Conservation (phyloP, 106 monocot species). For the Allium cepa region DNA sequence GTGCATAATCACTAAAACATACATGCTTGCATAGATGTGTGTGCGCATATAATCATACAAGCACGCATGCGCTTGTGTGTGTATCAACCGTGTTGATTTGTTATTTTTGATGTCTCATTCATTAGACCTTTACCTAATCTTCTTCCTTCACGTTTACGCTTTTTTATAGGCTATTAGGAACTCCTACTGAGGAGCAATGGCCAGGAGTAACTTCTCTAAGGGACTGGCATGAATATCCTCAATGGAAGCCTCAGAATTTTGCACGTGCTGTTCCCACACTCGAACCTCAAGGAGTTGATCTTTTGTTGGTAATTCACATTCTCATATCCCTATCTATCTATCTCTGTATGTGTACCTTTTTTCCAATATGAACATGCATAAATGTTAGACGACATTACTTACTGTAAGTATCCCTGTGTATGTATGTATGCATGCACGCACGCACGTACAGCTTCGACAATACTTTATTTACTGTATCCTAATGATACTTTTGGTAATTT, state of each 20-base stretch:
- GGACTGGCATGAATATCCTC: conserved; percentile 97
- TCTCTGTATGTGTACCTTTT: too few species aligned
- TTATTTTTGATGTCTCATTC: not conserved
- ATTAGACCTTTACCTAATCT: not conserved
- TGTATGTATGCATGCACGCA: not conserved
- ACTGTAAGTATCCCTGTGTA: too few species aligned
- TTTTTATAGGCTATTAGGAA: conserved; percentile 70
- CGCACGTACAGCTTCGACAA: not conserved
- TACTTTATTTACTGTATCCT: not conserved
- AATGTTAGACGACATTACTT: too few species aligned
- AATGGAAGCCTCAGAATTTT: conserved; percentile 87
- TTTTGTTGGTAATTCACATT: conserved; percentile 48
- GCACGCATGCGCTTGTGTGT: not conserved
- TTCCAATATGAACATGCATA: too few species aligned
- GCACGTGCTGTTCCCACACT: conserved; percentile 68
- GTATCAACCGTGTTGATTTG: not conserved
- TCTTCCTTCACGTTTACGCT: not conserved
- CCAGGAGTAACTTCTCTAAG: conserved; percentile 67
- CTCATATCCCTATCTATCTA: not conserved
- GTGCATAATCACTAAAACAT: too few species aligned
- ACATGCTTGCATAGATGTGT: too few species aligned
- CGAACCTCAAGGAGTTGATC: conserved; percentile 74
- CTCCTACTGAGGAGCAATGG: conserved; percentile 88
- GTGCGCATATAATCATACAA: not conserved
- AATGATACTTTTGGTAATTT: not conserved